Percentiles rank a stretch among this genome's conserved stretches.
Evolutionary conservation across 2,329 filamentous ascomycete species (phyloP).

Genomic region (Hypoxylon sp.): DNA sequence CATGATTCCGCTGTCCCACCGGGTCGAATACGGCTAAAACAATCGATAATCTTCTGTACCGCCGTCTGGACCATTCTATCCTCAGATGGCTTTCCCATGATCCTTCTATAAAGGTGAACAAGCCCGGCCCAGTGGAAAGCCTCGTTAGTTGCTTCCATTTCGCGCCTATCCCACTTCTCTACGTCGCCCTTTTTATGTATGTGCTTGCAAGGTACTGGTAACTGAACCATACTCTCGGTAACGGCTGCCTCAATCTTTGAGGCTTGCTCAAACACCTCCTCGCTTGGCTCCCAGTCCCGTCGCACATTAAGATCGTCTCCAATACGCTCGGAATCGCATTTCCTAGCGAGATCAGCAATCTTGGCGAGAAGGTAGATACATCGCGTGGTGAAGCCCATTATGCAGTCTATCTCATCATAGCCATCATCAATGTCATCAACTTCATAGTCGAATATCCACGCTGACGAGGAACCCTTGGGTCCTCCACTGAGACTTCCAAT

Average conservation of each 20-base stretch:
- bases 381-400: conserved; percentile 82
- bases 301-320: conserved; percentile 65
- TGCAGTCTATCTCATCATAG: conserved; percentile 82
- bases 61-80: conserved; percentile 74
- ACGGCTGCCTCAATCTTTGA: conserved; percentile 73
- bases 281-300: conserved; percentile 70
- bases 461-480: conserved; percentile 64
- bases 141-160: conserved; percentile 80
- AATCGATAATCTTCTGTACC: conserved; percentile 73
- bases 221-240: conserved; percentile 66
- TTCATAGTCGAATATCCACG: conserved; percentile 66
- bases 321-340: conserved; percentile 77
- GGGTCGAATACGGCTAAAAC: conserved; percentile 72
- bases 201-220: conserved; percentile 62
- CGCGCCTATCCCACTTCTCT: conserved; percentile 70
- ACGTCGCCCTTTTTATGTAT: conserved; percentile 65
- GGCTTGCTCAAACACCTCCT: conserved; percentile 69
- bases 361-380: conserved; percentile 79
- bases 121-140: conserved; percentile 85
- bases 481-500: conserved; percentile 79
- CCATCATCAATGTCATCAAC: conserved; percentile 67
- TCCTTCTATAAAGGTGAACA: conserved; percentile 81
- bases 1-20: conserved; percentile 82
- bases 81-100: conserved; percentile 72
- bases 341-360: conserved; percentile 78